Evolutionary conservation across 768 basidiomycete genomes (phyloP), one percentile per base, ranked within the genome.

Genomic region (Russula sp.): DNA sequence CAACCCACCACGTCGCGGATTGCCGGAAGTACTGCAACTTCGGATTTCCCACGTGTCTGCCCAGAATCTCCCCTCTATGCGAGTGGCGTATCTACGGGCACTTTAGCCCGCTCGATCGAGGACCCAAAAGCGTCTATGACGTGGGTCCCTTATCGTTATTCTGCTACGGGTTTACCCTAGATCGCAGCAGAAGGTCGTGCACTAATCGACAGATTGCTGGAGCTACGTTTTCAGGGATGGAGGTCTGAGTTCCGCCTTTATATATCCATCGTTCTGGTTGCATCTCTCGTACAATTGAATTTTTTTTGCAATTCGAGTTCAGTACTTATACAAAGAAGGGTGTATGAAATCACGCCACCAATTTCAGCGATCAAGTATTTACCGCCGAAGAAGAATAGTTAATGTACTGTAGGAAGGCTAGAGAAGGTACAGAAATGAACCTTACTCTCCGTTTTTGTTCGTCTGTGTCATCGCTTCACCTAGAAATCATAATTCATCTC

Each of bases 1-100:
- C 79, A 13, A 80, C 80, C 63, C 77, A 84, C 16, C 73, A 84
- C 42, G 72, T 86, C 7, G 82, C 84, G 5, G 85, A 81, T 80
- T 47, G 45, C 45, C 45, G 20, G 8, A 47, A 6, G 8, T 47
- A 44, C 39, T 40, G 39, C 11, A 18, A n/a, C 16, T 11, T 44
- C 16, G 16, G 42, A 18, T 44, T 44, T 44, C 42, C 42, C 42
- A 44, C 16, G 42, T 16, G 18, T 7, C 35, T 18, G 42, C 6
- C 18, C 16, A 44, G 7, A 44, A 44, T 44, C 42, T 44, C 42
- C 2, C 6, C 7, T 11, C 35, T 44, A 14, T 44, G 42, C 16
- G 42, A 13, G 40, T 40, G 40, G 42, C 42, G 11, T 44, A 44
- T 5, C 42, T 44, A n/a, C 42, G 14, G 42, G 6, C 42, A 44